Evolutionary conservation across 164 flowering plant species (phyloP).

Genomic region (Stephania cephalantha): DNA sequence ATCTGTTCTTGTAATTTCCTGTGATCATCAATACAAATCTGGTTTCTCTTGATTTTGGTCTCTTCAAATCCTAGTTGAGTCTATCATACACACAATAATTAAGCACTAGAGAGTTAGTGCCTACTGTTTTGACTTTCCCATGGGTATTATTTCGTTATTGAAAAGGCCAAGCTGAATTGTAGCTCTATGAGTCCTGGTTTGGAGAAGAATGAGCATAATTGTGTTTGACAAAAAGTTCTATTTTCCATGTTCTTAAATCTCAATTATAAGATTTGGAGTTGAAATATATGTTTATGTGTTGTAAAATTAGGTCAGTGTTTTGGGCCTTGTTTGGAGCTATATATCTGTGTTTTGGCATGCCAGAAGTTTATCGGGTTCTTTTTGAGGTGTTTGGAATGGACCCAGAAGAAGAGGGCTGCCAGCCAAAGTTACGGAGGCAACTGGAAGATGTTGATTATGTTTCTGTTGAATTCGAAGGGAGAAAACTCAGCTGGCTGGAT

Average conservation of each 20-base stretch:
- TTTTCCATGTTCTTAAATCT: background rate
- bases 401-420: conserved; percentile 93
- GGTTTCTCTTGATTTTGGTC: no score
- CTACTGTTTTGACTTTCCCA: background rate
- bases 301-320: conserved; percentile 69
- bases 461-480: conserved; percentile 92
- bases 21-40: no score
- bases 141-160: background rate
- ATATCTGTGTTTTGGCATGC: conserved; percentile 93
- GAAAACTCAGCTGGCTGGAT: conserved; percentile 81
- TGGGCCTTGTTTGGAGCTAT: conserved; percentile 99
- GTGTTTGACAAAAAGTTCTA: background rate
- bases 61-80: no score
- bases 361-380: conserved; percentile 96
- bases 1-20: no score
- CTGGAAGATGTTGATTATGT: conserved; percentile 97
- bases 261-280: background rate
- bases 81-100: background rate
- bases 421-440: conserved; percentile 84
- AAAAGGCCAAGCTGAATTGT: background rate
- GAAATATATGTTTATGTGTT: conserved; percentile 4
- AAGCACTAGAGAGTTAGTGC: background rate
- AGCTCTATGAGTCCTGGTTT: background rate
- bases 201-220: background rate
- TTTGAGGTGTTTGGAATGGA: conserved; percentile 99